These are phyloP conservation scores for Volvariella volvacea DNA, from an alignment of 1,284 basidiomycete species.

Conservation along the genomic window DNA sequence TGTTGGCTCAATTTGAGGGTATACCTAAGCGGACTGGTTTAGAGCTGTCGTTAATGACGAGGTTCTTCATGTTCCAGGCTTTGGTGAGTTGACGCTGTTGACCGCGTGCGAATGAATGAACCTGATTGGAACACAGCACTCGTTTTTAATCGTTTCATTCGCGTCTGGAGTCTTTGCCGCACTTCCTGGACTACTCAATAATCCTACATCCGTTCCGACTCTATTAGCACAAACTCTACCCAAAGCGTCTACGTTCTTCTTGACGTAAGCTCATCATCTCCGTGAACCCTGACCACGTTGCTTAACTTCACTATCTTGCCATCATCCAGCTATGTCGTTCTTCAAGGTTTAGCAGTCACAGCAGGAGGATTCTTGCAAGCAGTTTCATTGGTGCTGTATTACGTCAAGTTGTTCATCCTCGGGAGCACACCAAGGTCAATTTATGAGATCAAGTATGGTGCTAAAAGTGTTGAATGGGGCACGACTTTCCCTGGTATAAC, in stretches of 20 bases:
- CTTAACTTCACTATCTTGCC: neutral
- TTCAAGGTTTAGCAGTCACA: slow-evolving; percentile 70
- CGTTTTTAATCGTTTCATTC: slow-evolving; percentile 84
- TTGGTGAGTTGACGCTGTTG: slow-evolving; percentile 46
- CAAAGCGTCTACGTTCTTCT: slow-evolving; percentile 87
- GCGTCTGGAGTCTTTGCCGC: slow-evolving; percentile 76
- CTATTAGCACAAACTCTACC: slow-evolving; percentile 77
- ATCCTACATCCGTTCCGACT: slow-evolving; percentile 56
- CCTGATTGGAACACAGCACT: slow-evolving; percentile 50
- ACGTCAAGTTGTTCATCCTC: slow-evolving; percentile 79
- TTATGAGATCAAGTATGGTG: slow-evolving; percentile 71
- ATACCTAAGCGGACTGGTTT: slow-evolving; percentile 77
- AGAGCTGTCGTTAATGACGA: slow-evolving; percentile 86
- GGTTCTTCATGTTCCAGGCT: slow-evolving; percentile 91
- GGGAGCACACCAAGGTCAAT: slow-evolving; percentile 88
- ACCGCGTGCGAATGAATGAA: neutral
- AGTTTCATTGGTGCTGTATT: slow-evolving; percentile 73
- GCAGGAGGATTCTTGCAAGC: slow-evolving; percentile 80
- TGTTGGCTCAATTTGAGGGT: slow-evolving; percentile 76
- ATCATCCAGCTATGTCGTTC: slow-evolving; percentile 45
- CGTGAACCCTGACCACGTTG: slow-evolving; percentile 2
- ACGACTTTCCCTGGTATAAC: slow-evolving; percentile 78
- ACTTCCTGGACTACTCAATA: slow-evolving; percentile 52
- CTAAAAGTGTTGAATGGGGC: slow-evolving; percentile 73
- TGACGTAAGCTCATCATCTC: slow-evolving; percentile 55